Conservation (phyloP, 331 rosid genomes). For the Arachis monticola region DNA sequence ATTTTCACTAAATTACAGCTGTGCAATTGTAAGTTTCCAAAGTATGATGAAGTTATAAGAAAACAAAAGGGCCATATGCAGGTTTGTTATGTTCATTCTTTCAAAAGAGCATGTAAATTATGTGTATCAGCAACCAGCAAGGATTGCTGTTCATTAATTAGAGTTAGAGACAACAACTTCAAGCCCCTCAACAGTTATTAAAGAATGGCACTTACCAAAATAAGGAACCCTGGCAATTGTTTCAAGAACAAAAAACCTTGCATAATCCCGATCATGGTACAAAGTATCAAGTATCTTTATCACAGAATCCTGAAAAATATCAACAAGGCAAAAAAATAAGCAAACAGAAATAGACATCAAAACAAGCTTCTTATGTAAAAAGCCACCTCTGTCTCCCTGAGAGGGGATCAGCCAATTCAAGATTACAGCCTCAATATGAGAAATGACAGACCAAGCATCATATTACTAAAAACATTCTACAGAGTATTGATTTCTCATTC, state of each 20-base stretch:
- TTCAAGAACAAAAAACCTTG: constrained; percentile 94
- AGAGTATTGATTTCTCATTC: too few relatives aligned
- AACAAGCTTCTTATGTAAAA: neutral
- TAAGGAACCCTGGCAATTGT: constrained; percentile 99
- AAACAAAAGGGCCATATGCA: constrained; percentile 21
- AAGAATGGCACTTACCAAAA: constrained; percentile 66
- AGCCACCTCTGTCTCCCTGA: constrained; percentile 6
- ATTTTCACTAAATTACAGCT: constrained; percentile 24
- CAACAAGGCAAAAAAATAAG: constrained; percentile 28
- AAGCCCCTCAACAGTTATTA: neutral
- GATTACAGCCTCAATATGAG: constrained; percentile 14
- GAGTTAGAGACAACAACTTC: neutral
- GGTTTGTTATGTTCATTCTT: neutral
- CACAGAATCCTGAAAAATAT: constrained; percentile 83
- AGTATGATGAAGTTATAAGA: constrained; percentile 10
- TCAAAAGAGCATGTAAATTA: neutral
- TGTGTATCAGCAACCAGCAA: neutral
- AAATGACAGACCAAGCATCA: neutral
- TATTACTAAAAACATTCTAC: too few relatives aligned
- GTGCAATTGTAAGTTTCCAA: neutral
- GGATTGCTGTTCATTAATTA: neutral
- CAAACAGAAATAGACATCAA: neutral
- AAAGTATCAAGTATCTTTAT: constrained; percentile 81
- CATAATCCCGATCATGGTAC: constrained; percentile 78
- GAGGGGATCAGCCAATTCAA: neutral